A percentile compares a stretch with the other conserved stretches of the same genome.
Conservation (phyloP, 192 early-diverging fungal species). For the Phlyctochytrium arcticum region DNA sequence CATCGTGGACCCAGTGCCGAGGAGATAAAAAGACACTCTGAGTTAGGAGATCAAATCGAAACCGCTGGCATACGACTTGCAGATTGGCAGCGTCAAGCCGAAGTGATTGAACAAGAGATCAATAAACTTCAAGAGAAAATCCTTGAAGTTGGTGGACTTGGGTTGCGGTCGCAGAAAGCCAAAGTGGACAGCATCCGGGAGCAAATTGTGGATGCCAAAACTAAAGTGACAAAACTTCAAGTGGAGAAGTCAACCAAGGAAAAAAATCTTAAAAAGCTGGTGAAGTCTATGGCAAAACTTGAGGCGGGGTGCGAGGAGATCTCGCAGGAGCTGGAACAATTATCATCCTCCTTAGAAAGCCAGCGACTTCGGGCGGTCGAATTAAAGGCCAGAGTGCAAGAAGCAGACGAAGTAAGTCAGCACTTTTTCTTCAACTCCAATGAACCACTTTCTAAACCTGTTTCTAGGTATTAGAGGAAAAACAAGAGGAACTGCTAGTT, state of each 20-base stretch:
- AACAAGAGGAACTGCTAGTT: slow-evolving; percentile 58
- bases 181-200: slow-evolving; percentile 77
- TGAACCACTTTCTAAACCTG: background rate
- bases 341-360: slow-evolving; percentile 57
- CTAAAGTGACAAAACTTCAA: slow-evolving; percentile 67
- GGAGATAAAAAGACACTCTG: too few relatives aligned
- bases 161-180: slow-evolving; percentile 79
- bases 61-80: too few relatives aligned
- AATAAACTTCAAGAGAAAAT: slow-evolving; percentile 82
- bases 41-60: too few relatives aligned
- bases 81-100: too few relatives aligned
- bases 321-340: slow-evolving; percentile 55
- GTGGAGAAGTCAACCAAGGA: slow-evolving; percentile 70
- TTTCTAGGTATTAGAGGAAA: slow-evolving; percentile 59
- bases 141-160: slow-evolving; percentile 83
- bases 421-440: background rate
- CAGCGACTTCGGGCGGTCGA: slow-evolving; percentile 33
- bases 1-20: slow-evolving; percentile 48
- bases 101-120: slow-evolving; percentile 73
- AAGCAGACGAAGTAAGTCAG: slow-evolving; percentile 40
- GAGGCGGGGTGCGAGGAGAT: slow-evolving; percentile 65
- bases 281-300: slow-evolving; percentile 56
- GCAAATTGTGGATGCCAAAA: slow-evolving; percentile 64
- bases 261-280: slow-evolving; percentile 70
- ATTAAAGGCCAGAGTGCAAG: slow-evolving; percentile 39